Evolutionary conservation across 768 basidiomycete genomes (phyloP), one percentile per base, ranked within the genome.

Genomic region (Sarcodon sp.): DNA sequence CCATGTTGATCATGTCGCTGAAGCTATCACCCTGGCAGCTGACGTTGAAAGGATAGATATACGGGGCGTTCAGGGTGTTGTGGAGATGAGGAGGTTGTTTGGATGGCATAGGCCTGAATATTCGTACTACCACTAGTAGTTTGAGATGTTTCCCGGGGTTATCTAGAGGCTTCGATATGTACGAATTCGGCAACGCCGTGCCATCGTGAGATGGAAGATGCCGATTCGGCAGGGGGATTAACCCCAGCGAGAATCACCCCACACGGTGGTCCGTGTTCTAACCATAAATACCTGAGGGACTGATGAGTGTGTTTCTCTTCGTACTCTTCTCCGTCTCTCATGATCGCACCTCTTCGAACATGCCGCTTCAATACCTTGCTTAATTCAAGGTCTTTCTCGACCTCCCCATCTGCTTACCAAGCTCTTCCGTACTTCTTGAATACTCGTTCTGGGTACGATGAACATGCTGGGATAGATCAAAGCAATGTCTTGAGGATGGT

Each of bases 1-100:
- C 38, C 94, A 98, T 58, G 91, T 97, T 16, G 96, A 99, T 56
- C 89, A 92, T 52, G 90, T 98, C 41, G 96, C 85, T 3, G 78
- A 83, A 55, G 88, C 91, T 0, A 74, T 90, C 6, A 79, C 84
- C 50, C 70, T 80, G 15, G 73, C 76, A 34, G 67, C 82, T 49
- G 73, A 80, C 56, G 64, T 66, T 35, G 57, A 59, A 44, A 68
- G 65, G 8, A 11, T 47, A 33, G 70, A 71, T 38, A 66, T 89
- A 43, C 61, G 59, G 46, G 88, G 87, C 38, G 76, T 82, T 16
- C 67, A 90, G 31, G 81, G 73, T 8, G 87, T 91, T 48, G 61
- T 59, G 49, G 69, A 70, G 54, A 93, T 94, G 83, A 73, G 83
- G 52, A 70, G 79, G 56, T 63, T 91, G 44, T 74, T 89, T 54